Percentiles rank a stretch among this genome's conserved stretches.
Conservation (phyloP, 2,329 filamentous ascomycete genomes). For the Hypoxylon sp. region DNA sequence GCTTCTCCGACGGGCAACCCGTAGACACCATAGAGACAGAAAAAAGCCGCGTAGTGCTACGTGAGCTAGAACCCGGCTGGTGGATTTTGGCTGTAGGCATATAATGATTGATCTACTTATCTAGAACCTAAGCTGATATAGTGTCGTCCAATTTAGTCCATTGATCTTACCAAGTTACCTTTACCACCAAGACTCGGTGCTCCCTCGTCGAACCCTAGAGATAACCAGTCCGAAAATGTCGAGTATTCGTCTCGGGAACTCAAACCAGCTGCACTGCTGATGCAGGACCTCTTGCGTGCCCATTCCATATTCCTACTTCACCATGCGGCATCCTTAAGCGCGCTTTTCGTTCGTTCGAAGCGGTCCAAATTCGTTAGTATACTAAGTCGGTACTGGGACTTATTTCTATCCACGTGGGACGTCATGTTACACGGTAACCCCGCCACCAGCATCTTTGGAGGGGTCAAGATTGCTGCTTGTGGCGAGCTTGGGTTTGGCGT, state of each 20-base stretch:
- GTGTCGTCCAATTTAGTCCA: slow-evolving; percentile 67
- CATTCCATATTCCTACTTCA: slow-evolving; percentile 90
- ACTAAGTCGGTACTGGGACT: slow-evolving; percentile 85
- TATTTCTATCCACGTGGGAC: slow-evolving; percentile 82
- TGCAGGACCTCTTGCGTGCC: slow-evolving; percentile 85
- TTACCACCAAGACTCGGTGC: slow-evolving; percentile 70
- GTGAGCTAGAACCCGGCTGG: slow-evolving; percentile 92
- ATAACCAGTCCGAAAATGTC: slow-evolving; percentile 63
- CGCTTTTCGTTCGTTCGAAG: slow-evolving; percentile 75
- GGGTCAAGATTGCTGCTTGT: slow-evolving; percentile 88
- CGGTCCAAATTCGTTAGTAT: slow-evolving; percentile 79
- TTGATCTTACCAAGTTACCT: slow-evolving; percentile 82
- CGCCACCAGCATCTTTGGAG: slow-evolving; percentile 81
- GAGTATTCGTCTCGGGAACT: slow-evolving; percentile 95
- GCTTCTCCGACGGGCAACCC: slow-evolving; percentile 82
- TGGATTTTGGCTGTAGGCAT: slow-evolving; percentile 89
- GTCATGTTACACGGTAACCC: slow-evolving; percentile 93
- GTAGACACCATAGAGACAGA: slow-evolving; percentile 93
- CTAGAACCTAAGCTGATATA: slow-evolving; percentile 31
- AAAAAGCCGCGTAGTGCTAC: slow-evolving; percentile 84
- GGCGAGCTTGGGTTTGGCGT: slow-evolving; percentile 95
- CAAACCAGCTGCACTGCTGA: slow-evolving; percentile 82
- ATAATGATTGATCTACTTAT: not conserved
- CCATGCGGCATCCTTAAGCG: slow-evolving; percentile 81
- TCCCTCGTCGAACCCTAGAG: slow-evolving; percentile 53